Percentiles rank a stretch among this genome's conserved stretches.
Conservation (phyloP, 768 basidiomycete genomes). For the Russula emetica region DNA sequence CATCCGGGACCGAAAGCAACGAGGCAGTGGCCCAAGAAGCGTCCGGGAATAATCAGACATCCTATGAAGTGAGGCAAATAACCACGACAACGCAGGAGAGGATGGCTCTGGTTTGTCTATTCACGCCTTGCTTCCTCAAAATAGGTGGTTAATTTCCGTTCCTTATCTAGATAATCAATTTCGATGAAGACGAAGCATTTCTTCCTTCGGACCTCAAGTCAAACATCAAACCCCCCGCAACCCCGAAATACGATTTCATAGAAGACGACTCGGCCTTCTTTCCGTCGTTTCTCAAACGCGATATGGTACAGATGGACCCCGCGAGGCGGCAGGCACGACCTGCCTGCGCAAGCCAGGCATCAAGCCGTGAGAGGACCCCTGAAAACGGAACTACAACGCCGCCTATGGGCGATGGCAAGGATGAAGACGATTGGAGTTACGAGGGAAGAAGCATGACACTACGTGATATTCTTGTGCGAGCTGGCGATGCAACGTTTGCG, state of each 20-base stretch:
- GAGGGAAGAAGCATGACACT: slow-evolving; percentile 48
- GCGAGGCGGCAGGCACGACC: slow-evolving; percentile 10
- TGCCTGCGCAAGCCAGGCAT: slow-evolving; percentile 14
- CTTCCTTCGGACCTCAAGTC: slow-evolving; percentile 25
- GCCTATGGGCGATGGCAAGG: slow-evolving; percentile 21
- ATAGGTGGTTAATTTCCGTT: slow-evolving; percentile 23
- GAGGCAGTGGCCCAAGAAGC: slow-evolving; percentile 16
- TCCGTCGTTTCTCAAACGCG: slow-evolving; percentile 25
- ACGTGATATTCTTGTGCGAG: slow-evolving; percentile 43
- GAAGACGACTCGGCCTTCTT: slow-evolving; percentile 22
- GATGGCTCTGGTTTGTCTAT: slow-evolving; percentile 15
- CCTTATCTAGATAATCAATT: slow-evolving; percentile 23
- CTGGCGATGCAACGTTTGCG: slow-evolving; percentile 35
- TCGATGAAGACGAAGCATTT: slow-evolving; percentile 24
- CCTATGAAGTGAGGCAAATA: slow-evolving; percentile 4
- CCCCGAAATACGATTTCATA: slow-evolving; percentile 23
- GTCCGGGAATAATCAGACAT: slow-evolving; percentile 6
- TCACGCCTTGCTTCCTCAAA: not conserved
- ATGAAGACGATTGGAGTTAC: slow-evolving; percentile 33
- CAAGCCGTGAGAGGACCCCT: slow-evolving; percentile 25
- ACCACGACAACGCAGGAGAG: slow-evolving; percentile 16
- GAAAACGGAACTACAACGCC: slow-evolving; percentile 14
- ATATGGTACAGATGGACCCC: slow-evolving; percentile 17
- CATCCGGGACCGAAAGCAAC: slow-evolving; percentile 10
- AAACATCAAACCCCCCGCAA: slow-evolving; percentile 15